These are phyloP conservation scores for Pleurotus ostreatus DNA, from an alignment of 768 basidiomycete species.

Conservation along the genomic window DNA sequence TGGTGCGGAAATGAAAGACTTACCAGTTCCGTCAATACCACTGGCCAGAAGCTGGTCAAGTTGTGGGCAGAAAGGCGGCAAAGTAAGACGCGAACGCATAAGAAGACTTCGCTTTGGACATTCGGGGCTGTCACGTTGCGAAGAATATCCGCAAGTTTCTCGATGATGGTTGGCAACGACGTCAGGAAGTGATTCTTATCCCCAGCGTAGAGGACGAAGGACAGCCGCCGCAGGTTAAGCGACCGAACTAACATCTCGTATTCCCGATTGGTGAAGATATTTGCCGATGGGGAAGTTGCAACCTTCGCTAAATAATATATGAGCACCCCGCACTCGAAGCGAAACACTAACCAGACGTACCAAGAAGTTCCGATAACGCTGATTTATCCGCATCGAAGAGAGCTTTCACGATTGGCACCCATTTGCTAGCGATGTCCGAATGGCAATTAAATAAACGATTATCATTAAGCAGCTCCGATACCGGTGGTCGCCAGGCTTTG, in stretches of 20 bases:
- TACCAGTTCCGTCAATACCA: slow-evolving; percentile 89
- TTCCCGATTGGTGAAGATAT: slow-evolving; percentile 94
- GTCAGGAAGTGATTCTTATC: slow-evolving; percentile 90
- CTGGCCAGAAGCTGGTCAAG: slow-evolving; percentile 94
- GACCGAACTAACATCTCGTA: slow-evolving; percentile 89
- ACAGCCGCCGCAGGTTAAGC: slow-evolving; percentile 81
- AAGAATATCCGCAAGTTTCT: slow-evolving; percentile 91
- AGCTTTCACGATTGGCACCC: slow-evolving; percentile 75
- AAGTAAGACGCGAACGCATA: slow-evolving; percentile 87
- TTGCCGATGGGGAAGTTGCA: slow-evolving; percentile 83
- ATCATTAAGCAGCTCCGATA: slow-evolving; percentile 82
- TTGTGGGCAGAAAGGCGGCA: slow-evolving; percentile 91
- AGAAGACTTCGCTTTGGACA: slow-evolving; percentile 92
- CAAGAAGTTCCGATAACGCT: slow-evolving; percentile 77
- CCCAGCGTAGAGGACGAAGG: slow-evolving; percentile 80
- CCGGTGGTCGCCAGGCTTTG: slow-evolving; percentile 81
- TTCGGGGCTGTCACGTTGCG: slow-evolving; percentile 74
- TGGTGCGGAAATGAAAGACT: slow-evolving; percentile 15
- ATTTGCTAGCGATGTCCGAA: slow-evolving; percentile 51
- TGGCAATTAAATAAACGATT: slow-evolving; percentile 80
- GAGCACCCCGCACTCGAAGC: slow-evolving; percentile 25
- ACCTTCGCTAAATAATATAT: slow-evolving; percentile 52
- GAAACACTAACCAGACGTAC: slow-evolving; percentile 40
- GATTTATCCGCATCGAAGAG: slow-evolving; percentile 86
- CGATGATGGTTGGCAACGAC: slow-evolving; percentile 91